phyloP scores from a whole-genome alignment of 768 basidiomycete species.

The Amanita pseudoporphyria region DNA sequence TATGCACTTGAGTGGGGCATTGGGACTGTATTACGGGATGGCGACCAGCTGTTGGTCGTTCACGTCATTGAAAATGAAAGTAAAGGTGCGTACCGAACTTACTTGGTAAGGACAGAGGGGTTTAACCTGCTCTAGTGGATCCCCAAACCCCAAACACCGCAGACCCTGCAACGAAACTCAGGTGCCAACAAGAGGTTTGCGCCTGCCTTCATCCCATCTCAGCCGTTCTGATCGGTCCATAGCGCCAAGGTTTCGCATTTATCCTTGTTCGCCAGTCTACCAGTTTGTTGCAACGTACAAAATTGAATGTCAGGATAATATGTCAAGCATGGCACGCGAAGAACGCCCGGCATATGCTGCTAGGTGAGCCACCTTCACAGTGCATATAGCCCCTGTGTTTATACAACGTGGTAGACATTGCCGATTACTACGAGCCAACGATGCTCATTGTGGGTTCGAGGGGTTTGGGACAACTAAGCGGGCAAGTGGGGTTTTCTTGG shows the following conservation, averaged over 20 bases:
- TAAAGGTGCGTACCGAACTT: slow-evolving; percentile 50
- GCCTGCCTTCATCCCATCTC: not conserved
- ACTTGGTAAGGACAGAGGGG: slow-evolving; percentile 1
- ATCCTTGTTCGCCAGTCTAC: slow-evolving; percentile 87
- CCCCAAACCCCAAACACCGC: slow-evolving; percentile 58
- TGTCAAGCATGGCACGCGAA: slow-evolving; percentile 99
- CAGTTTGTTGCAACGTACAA: slow-evolving; percentile 82
- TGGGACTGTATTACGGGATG: slow-evolving; percentile 89
- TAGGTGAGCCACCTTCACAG: slow-evolving; percentile 35
- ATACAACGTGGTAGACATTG: slow-evolving; percentile 43
- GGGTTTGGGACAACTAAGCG: slow-evolving; percentile 79
- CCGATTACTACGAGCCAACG: slow-evolving; percentile 78
- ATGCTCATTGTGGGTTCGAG: slow-evolving; percentile 97
- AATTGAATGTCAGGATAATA: slow-evolving; percentile 72
- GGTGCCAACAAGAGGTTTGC: slow-evolving; percentile 85
- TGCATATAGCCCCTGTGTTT: not conserved
- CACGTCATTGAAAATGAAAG: slow-evolving; percentile 88
- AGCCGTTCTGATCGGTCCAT: slow-evolving; percentile 7
- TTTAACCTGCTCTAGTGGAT: slow-evolving; percentile 38
- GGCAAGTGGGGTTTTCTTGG: slow-evolving; percentile 31
- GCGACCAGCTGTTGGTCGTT: slow-evolving; percentile 88
- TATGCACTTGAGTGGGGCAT: slow-evolving; percentile 99
- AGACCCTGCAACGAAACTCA: slow-evolving; percentile 70
- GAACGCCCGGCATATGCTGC: slow-evolving; percentile 81
- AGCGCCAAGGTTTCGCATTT: slow-evolving; percentile 86